Evolutionary conservation across 441 rosid genomes (phyloP).

Genomic region (Viola pubescens): DNA sequence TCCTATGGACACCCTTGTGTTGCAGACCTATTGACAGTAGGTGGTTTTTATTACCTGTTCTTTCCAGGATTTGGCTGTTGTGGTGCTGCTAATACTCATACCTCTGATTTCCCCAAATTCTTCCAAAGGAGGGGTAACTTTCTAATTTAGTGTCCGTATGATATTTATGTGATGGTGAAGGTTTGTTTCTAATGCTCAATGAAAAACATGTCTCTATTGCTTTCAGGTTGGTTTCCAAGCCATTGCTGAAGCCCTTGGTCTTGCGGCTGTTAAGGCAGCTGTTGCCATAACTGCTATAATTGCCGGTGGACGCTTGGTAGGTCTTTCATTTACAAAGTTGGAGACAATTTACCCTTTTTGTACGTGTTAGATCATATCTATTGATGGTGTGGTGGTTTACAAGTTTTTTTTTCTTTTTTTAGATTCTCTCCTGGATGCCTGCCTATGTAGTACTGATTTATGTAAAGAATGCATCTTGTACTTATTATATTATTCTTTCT

Average conservation of each 20-base stretch:
- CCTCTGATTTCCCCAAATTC: slow-evolving; percentile 98
- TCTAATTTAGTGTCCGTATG: slow-evolving; percentile 18
- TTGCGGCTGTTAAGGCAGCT: slow-evolving; percentile 94
- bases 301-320: slow-evolving; percentile 97
- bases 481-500: slow-evolving; percentile 15
- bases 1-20: slow-evolving; percentile 11
- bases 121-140: slow-evolving; percentile 96
- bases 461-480: not conserved
- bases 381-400: no score
- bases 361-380: no score
- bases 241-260: slow-evolving; percentile 96
- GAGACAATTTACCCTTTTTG: not conserved
- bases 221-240: slow-evolving; percentile 92
- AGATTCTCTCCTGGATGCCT: no score
- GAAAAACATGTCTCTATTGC: slow-evolving; percentile 18
- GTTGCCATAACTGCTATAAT: slow-evolving; percentile 93
- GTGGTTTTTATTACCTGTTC: slow-evolving; percentile 13
- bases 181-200: slow-evolving; percentile 9
- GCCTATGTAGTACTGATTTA: no score
- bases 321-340: slow-evolving; percentile 21
- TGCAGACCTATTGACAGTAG: slow-evolving; percentile 10
- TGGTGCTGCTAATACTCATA: slow-evolving; percentile 91
- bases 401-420: no score
- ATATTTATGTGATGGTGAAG: slow-evolving; percentile 11
- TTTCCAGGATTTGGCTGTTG: slow-evolving; percentile 96